Evolutionary conservation across 306 rosid genomes (phyloP), one percentile per base, ranked within the genome.

Genomic region (Rosa rugosa): DNA sequence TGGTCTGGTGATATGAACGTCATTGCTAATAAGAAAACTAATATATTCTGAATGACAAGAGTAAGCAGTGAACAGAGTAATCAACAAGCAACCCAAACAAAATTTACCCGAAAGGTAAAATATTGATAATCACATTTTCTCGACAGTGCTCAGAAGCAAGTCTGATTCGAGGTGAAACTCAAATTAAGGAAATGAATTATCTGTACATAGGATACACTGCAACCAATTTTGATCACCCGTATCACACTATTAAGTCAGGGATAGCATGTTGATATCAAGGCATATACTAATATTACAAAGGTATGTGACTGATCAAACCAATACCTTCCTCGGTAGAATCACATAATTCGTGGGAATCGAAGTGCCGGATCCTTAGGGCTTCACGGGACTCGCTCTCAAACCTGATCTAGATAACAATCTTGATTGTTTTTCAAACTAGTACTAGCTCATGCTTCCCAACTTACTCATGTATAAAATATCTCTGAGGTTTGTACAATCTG

Each of bases 121-220:
- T 7, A 41, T 4, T 69, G 41, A 31, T 63, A 45, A 63, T 76
- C 79, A 34, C 63, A 76, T 34, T 47, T 23, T 41, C 72, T 12
- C 36, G 42, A 51, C 46, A 50, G n/a, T 64, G 25, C 69, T 74
- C 50, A 36, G 42, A 64, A 27, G 49, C 80, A 67, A 65, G 16
- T 20, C 71, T 40, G 71, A 31, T 65, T 54, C 27, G 63, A 59
- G 65, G 16, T 59, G 40, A 23, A 31, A 77, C 60, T 36, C n/a
- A 75, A 7, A 41, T 27, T 27, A 66, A 40, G 63, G 11, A 23
- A 73, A 77, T 23, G 59, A 57, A 84, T 78, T 63, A 53, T 84
- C 86, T 90, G 83, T 88, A 90, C 97, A 90, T 41, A 25, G 64
- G 85, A 87, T 81, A 83, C 72, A 83, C 34, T 84, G 72, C 69